Percentiles rank a stretch among this genome's conserved stretches.
These are phyloP conservation scores for Metrosideros polymorpha DNA, from an alignment of 441 rosid species.

Conservation along the genomic window DNA sequence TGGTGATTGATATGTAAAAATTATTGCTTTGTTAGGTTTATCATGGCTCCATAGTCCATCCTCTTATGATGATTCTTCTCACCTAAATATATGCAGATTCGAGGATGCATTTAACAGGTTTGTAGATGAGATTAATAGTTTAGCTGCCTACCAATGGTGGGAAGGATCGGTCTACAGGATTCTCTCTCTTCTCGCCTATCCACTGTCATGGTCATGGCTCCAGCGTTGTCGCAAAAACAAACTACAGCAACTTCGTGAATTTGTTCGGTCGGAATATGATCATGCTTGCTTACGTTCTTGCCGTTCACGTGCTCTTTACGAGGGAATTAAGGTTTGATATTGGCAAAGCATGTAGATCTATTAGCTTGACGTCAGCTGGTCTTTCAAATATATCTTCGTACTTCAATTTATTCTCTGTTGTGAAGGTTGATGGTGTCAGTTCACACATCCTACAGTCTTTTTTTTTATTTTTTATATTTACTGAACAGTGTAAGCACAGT, in stretches of 20 bases:
- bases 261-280: conserved; percentile 23
- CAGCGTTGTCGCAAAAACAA: conserved; percentile 65
- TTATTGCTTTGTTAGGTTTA: background rate
- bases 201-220: conserved; percentile 89
- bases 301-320: background rate
- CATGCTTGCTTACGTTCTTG: conserved; percentile 2
- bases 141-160: conserved; percentile 97
- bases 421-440: background rate
- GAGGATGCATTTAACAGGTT: conserved; percentile 81
- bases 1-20: background rate
- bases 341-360: background rate
- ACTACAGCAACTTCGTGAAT: conserved; percentile 82
- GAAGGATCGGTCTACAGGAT: conserved; percentile 71
- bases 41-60: background rate
- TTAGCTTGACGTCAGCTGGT: background rate
- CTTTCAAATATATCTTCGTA: background rate
- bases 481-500: background rate
- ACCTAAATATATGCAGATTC: conserved; percentile 27
- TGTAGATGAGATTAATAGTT: conserved; percentile 75
- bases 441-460: background rate
- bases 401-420: background rate
- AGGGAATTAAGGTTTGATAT: background rate
- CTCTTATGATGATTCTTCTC: background rate
- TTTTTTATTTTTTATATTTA: background rate
- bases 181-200: conserved; percentile 70